Conservation (phyloP, 2,329 filamentous ascomycete species). For the Setomelanomma holmii region DNA sequence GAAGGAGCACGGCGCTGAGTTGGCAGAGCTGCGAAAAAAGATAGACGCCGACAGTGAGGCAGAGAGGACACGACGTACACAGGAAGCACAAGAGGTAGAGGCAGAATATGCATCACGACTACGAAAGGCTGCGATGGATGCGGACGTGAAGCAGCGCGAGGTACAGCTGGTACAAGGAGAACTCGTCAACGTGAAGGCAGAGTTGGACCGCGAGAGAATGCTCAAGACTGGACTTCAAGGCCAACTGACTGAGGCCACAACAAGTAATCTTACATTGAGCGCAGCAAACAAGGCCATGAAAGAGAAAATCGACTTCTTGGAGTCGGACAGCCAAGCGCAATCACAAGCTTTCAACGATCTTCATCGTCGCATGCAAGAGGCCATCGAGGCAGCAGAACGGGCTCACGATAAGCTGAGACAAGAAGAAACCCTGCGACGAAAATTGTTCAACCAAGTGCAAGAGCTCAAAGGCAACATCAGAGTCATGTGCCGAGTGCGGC, state of each 20-base stretch:
- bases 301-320: conserved; percentile 85
- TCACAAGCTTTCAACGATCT: conserved; percentile 84
- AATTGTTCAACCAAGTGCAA: conserved; percentile 96
- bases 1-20: conserved; percentile 70
- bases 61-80: conserved; percentile 63
- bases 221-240: conserved; percentile 65
- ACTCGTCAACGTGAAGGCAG: conserved; percentile 55
- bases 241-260: conserved; percentile 54
- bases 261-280: conserved; percentile 66
- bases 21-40: conserved; percentile 69
- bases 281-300: conserved; percentile 76
- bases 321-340: conserved; percentile 88
- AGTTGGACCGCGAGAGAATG: conserved; percentile 64
- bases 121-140: conserved; percentile 65
- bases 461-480: conserved; percentile 98
- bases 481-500: conserved; percentile 95
- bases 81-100: conserved; percentile 72
- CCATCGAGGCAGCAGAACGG: conserved; percentile 71
- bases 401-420: conserved; percentile 83
- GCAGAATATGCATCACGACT: conserved; percentile 61
- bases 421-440: conserved; percentile 88
- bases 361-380: conserved; percentile 80
- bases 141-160: conserved; percentile 64
- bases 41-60: conserved; percentile 72
- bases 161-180: conserved; percentile 58